Conservation (phyloP, 148 eudicot genomes). For the Camellia lanceoleosa region DNA sequence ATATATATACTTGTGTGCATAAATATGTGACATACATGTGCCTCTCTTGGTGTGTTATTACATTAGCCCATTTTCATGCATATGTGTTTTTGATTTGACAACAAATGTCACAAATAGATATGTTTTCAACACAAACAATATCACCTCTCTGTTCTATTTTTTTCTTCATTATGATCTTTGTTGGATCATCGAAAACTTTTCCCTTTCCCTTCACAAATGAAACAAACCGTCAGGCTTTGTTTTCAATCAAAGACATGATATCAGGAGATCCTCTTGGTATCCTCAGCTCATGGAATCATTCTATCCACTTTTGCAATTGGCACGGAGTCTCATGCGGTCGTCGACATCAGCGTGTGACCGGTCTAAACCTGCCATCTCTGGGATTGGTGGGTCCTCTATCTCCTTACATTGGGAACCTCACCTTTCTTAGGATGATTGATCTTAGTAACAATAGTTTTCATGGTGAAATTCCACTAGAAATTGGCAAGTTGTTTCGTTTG, state of each 20-base stretch:
- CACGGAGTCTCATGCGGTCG: constrained; percentile 11
- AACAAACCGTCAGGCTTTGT: background rate
- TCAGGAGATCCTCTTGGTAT: background rate
- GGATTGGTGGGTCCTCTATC: constrained; percentile 9
- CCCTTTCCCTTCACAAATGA: background rate
- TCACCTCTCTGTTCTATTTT: background rate
- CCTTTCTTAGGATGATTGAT: constrained; percentile 10
- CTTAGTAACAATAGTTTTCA: constrained; percentile 1
- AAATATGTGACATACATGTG: too few species aligned
- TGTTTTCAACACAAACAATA: background rate
- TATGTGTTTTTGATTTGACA: too few species aligned
- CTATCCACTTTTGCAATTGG: constrained; percentile 19
- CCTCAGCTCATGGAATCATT: constrained; percentile 18
- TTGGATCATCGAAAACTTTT: background rate
- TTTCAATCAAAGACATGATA: background rate
- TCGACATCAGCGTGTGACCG: background rate
- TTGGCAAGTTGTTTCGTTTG: constrained; percentile 5
- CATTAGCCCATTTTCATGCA: too few species aligned
- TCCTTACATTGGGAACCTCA: constrained; percentile 23
- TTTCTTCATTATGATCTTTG: background rate
- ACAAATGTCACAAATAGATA: background rate
- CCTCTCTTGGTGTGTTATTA: too few species aligned
- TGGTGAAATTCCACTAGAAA: constrained; percentile 8
- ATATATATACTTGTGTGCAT: too few species aligned
- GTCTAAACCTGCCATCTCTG: background rate